Conservation (phyloP, 2,329 filamentous ascomycete genomes). For the Colletotrichum horii region DNA sequence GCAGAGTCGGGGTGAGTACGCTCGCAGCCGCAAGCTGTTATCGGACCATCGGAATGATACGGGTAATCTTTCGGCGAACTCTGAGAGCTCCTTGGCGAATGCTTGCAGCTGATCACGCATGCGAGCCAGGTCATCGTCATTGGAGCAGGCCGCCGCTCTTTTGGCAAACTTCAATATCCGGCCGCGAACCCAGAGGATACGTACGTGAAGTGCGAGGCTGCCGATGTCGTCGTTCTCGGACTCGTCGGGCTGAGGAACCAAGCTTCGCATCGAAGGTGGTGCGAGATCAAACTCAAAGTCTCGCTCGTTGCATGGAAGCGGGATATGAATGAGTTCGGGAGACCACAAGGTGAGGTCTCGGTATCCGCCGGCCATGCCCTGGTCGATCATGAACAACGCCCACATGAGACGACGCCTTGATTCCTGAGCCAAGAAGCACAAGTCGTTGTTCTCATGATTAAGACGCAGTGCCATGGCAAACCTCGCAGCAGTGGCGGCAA, state of each 20-base stretch:
- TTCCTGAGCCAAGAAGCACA: constrained; percentile 49
- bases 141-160: constrained; percentile 41
- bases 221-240: constrained; percentile 58
- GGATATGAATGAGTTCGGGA: constrained; percentile 47
- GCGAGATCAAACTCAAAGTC: constrained; percentile 58
- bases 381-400: constrained; percentile 54
- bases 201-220: constrained; percentile 60
- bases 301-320: constrained; percentile 53
- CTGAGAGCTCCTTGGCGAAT: constrained; percentile 54
- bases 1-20: constrained; percentile 62
- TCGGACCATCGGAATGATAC: constrained; percentile 64
- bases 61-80: constrained; percentile 58
- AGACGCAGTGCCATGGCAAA: constrained; percentile 55
- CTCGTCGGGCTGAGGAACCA: constrained; percentile 50
- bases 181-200: constrained; percentile 59
- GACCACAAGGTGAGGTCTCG: constrained; percentile 52
- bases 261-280: constrained; percentile 53
- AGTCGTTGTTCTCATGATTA: constrained; percentile 51
- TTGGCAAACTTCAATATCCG: constrained; percentile 61
- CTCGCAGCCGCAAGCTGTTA: constrained; percentile 58
- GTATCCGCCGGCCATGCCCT: constrained; percentile 50
- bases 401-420: constrained; percentile 52
- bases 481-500: constrained; percentile 49
- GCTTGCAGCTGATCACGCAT: constrained; percentile 49
- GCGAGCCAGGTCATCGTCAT: constrained; percentile 38